Percentiles rank a stretch among this genome's conserved stretches.
Evolutionary conservation across 1,139 yeast species (phyloP).

Genomic region (Blastobotrys indianensis): DNA sequence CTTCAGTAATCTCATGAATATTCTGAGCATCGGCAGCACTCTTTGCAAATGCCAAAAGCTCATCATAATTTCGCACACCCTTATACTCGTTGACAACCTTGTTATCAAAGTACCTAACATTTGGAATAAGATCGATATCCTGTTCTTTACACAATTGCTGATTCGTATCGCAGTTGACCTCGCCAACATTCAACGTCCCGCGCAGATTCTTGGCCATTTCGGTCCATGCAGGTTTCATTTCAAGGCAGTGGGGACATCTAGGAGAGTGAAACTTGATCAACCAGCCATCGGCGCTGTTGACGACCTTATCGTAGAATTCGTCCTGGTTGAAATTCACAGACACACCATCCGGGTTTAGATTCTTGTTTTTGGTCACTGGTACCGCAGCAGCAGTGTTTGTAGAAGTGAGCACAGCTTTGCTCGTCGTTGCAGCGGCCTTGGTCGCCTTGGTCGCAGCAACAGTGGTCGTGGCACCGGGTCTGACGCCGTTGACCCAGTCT

Average conservation of each 20-base stretch:
- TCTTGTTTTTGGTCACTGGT: not conserved
- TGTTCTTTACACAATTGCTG: slow-evolving; percentile 32
- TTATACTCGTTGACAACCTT: slow-evolving; percentile 29
- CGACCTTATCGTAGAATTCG: slow-evolving; percentile 21
- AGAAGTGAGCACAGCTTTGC: not conserved
- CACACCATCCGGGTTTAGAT: slow-evolving; percentile 23
- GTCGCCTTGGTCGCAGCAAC: not conserved
- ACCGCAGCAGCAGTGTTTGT: slow-evolving; percentile 9
- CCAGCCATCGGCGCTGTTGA: slow-evolving; percentile 33
- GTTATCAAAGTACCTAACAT: slow-evolving; percentile 31
- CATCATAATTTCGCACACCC: slow-evolving; percentile 33
- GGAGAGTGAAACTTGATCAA: slow-evolving; percentile 39
- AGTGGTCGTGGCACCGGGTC: not conserved
- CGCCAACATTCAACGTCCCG: slow-evolving; percentile 36
- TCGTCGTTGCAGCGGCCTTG: not conserved
- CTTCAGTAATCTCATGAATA: slow-evolving; percentile 25
- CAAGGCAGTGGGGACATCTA: slow-evolving; percentile 35
- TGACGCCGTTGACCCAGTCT: slow-evolving; percentile 8
- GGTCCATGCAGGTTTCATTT: slow-evolving; percentile 36
- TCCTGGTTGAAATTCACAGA: slow-evolving; percentile 22
- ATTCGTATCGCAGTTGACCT: slow-evolving; percentile 37
- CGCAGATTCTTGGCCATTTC: slow-evolving; percentile 31
- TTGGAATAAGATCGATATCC: slow-evolving; percentile 29
- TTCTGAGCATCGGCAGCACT: slow-evolving; percentile 28
- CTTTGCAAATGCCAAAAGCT: slow-evolving; percentile 31